Percentiles rank a stretch among this genome's conserved stretches.
These are phyloP conservation scores for Stephania yunnanensis DNA, from an alignment of 164 flowering plant genomes.

Conservation along the genomic window DNA sequence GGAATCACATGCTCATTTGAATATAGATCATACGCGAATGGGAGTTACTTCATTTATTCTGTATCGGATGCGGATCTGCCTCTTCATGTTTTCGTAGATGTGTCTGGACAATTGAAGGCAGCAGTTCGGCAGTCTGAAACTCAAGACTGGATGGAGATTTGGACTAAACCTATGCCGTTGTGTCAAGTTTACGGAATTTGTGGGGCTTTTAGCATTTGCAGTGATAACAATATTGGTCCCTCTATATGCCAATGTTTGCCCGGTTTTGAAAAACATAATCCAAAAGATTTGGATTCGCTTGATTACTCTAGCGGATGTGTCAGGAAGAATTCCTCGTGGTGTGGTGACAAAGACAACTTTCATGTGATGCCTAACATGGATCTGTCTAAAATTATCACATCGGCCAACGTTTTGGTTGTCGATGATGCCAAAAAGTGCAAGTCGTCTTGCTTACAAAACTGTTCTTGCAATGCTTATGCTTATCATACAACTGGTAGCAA, in stretches of 20 bases:
- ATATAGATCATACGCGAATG: slow-evolving; percentile 10
- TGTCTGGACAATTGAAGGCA: slow-evolving; percentile 15
- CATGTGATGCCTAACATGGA: not conserved
- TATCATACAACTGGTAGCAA: too few relatives aligned
- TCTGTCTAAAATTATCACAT: slow-evolving; percentile 20
- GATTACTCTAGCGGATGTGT: slow-evolving; percentile 20
- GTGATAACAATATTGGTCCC: too few relatives aligned
- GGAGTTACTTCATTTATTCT: slow-evolving; percentile 18
- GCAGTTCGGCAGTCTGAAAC: slow-evolving; percentile 6
- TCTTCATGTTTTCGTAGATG: slow-evolving; percentile 9
- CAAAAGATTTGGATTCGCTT: slow-evolving; percentile 15
- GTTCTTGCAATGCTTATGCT: too few relatives aligned
- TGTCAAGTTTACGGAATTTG: slow-evolving; percentile 26
- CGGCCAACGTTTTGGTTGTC: slow-evolving; percentile 4
- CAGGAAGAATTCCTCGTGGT: slow-evolving; percentile 6
- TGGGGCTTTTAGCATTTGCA: not conserved
- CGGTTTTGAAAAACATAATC: slow-evolving; percentile 16
- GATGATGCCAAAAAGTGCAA: slow-evolving; percentile 23
- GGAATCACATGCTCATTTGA: not conserved
- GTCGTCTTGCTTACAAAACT: too few relatives aligned
- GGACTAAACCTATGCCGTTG: slow-evolving; percentile 20
- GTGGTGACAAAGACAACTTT: slow-evolving; percentile 15
- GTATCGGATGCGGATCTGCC: not conserved
- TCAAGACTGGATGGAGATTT: slow-evolving; percentile 20
- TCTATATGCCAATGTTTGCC: slow-evolving; percentile 12